Conservation (phyloP, 75 land plant species). For the Larix kaempferi region DNA sequence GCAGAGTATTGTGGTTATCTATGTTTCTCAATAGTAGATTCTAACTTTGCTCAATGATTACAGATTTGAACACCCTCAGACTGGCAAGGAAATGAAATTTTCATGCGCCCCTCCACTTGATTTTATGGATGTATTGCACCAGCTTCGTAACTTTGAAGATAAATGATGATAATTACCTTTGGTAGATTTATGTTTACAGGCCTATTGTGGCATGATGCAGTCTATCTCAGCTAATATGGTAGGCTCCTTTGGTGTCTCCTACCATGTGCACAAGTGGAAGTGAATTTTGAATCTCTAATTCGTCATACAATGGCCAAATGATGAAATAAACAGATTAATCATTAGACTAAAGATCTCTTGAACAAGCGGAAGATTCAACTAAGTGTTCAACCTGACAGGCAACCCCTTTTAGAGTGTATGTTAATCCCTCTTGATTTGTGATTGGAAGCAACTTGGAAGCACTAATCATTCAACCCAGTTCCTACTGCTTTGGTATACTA, state of each 20-base stretch:
- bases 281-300: background rate
- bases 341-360: background rate
- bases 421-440: background rate
- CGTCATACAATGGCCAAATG: background rate
- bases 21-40: background rate
- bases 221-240: background rate
- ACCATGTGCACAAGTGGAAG: background rate
- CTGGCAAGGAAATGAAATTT: constrained; percentile 53
- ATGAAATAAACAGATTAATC: background rate
- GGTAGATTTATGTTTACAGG: background rate
- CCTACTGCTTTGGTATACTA: background rate
- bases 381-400: background rate
- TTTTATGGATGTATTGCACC: constrained; percentile 52
- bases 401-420: background rate
- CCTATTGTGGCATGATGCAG: background rate
- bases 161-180: background rate
- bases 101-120: constrained; percentile 82
- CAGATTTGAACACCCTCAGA: constrained; percentile 87
- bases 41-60: constrained; percentile 1
- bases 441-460: background rate
- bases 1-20: background rate
- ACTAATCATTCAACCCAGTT: background rate
- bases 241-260: background rate
- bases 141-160: constrained; percentile 24
- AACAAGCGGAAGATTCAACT: background rate